Conservation (phyloP, 2,329 filamentous ascomycete genomes). For the Cryphonectria radicalis region DNA sequence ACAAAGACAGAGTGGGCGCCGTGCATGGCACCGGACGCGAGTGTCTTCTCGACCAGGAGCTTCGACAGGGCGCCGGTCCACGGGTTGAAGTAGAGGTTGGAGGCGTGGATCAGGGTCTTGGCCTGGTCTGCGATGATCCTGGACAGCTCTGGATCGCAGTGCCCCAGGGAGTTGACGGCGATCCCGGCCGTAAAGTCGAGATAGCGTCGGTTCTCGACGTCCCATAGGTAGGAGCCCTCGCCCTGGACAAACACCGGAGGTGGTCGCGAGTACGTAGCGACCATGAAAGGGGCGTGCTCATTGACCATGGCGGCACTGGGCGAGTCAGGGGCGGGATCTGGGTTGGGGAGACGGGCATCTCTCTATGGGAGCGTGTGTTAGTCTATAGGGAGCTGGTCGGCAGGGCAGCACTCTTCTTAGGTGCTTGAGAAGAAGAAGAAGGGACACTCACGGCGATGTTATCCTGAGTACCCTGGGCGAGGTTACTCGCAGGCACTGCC, state of each 20-base stretch:
- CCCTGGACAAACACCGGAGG: conserved; percentile 88
- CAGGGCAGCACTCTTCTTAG: not conserved
- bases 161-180: conserved; percentile 90
- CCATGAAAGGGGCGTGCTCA: conserved; percentile 85
- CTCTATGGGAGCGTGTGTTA: conserved; percentile 30
- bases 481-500: conserved; percentile 41
- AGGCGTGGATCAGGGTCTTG: conserved; percentile 83
- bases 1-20: conserved; percentile 82
- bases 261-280: conserved; percentile 91
- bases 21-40: conserved; percentile 79
- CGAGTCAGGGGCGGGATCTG: conserved; percentile 72
- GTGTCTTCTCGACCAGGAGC: conserved; percentile 80
- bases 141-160: conserved; percentile 80
- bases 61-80: conserved; percentile 92
- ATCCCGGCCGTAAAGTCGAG: conserved; percentile 96
- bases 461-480: conserved; percentile 41
- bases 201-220: conserved; percentile 86
- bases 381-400: not conserved
- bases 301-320: conserved; percentile 74
- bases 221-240: conserved; percentile 85
- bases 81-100: conserved; percentile 95
- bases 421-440: conserved; percentile 8
- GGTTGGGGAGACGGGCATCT: conserved; percentile 57
- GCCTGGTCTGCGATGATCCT: conserved; percentile 79
- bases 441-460: conserved; percentile 40